Percentiles rank a stretch among this genome's conserved stretches.
These are phyloP conservation scores for Colletotrichum sp. DNA, from an alignment of 2,329 filamentous ascomycete genomes.

Conservation along the genomic window DNA sequence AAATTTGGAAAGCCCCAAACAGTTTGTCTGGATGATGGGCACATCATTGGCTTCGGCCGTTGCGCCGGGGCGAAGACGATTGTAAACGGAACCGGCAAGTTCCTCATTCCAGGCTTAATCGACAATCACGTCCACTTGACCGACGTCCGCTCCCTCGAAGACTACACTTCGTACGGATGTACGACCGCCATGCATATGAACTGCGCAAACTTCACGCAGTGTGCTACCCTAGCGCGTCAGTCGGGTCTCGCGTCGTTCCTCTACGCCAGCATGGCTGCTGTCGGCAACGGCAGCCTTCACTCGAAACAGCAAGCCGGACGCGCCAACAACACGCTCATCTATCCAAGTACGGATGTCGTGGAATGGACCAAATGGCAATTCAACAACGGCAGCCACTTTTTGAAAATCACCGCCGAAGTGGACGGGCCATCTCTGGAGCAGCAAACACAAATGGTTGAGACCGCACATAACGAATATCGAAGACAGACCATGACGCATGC, in stretches of 20 bases:
- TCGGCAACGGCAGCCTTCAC: neutral
- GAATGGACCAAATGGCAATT: neutral
- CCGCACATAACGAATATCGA: neutral
- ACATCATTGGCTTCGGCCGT: neutral
- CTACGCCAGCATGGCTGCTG: neutral
- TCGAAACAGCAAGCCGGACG: neutral
- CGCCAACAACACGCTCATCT: neutral
- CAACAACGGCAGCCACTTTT: neutral
- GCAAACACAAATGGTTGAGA: neutral
- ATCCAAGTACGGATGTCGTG: neutral
- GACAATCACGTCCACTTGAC: conserved; percentile 28
- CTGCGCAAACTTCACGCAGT: conserved; percentile 45
- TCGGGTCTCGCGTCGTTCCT: neutral
- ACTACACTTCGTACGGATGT: conserved; percentile 29
- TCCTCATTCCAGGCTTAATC: conserved; percentile 31
- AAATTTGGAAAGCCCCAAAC: neutral
- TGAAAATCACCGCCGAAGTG: neutral
- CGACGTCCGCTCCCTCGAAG: conserved; percentile 24
- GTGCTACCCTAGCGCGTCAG: neutral
- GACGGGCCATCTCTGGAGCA: neutral
- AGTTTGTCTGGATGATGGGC: neutral
- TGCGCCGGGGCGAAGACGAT: neutral
- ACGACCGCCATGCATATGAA: conserved; percentile 32
- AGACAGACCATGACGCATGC: neutral
- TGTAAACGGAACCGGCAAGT: conserved; percentile 26